Conservation (phyloP, 768 basidiomycete species). For the Exsudoporus frostii region DNA sequence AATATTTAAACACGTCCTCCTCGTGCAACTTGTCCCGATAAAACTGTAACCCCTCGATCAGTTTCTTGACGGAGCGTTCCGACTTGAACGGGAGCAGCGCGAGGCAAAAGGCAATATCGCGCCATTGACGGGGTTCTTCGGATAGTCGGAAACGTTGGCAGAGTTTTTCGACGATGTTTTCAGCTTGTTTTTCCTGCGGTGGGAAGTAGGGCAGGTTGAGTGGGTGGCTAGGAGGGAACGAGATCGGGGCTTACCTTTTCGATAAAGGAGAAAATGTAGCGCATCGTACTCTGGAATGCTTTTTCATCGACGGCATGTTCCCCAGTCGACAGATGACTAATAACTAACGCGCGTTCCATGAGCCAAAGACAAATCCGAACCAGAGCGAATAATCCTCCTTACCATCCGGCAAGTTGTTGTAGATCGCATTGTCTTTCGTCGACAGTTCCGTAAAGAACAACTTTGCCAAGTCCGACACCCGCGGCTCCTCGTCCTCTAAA, state of each 20-base stretch:
- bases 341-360: slow-evolving; percentile 50
- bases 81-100: slow-evolving; percentile 96
- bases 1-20: slow-evolving; percentile 70
- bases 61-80: slow-evolving; percentile 92
- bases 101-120: slow-evolving; percentile 94
- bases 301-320: slow-evolving; percentile 91
- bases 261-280: slow-evolving; percentile 94
- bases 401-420: slow-evolving; percentile 98
- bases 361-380: not conserved
- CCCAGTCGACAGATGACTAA: slow-evolving; percentile 90
- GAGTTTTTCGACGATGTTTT: slow-evolving; percentile 94
- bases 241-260: slow-evolving; percentile 67
- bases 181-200: slow-evolving; percentile 92
- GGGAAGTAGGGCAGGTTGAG: not conserved
- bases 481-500: slow-evolving; percentile 81
- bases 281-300: slow-evolving; percentile 87
- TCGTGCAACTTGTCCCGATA: slow-evolving; percentile 98
- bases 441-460: slow-evolving; percentile 95
- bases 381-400: slow-evolving; percentile 17
- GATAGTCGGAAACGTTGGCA: slow-evolving; percentile 92
- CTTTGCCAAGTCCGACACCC: slow-evolving; percentile 94
- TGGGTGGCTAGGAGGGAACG: not conserved
- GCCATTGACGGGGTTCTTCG: slow-evolving; percentile 91
- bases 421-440: slow-evolving; percentile 98
- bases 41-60: slow-evolving; percentile 87